Evolutionary conservation across 106 monocot genomes (phyloP).

Genomic region (Phalaenopsis aphrodite): DNA sequence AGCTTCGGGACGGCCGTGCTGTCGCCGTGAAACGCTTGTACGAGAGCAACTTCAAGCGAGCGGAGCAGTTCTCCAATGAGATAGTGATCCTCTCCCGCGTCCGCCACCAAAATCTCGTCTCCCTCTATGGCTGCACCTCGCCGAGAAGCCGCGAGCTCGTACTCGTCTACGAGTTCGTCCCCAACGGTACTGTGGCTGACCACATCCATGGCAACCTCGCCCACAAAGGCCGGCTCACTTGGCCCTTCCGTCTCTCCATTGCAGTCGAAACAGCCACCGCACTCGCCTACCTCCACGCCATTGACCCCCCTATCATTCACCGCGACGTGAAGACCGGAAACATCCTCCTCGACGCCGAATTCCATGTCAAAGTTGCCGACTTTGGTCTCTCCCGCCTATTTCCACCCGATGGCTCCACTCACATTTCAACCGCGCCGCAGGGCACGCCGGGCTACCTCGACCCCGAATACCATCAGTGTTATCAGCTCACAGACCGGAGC

Average conservation of each 20-base stretch:
- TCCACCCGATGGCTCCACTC: constrained; percentile 17
- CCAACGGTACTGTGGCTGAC: constrained; percentile 17
- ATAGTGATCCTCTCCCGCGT: constrained; percentile 29
- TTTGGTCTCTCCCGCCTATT: constrained; percentile 45
- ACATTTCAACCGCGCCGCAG: constrained; percentile 40
- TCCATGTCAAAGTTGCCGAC: constrained; percentile 41
- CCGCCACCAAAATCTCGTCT: constrained; percentile 46
- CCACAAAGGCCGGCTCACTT: constrained; percentile 6
- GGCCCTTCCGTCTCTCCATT: constrained; percentile 32
- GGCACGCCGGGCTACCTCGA: constrained; percentile 58
- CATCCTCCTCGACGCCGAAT: constrained; percentile 32
- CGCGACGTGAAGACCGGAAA: constrained; percentile 54
- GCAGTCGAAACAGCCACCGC: constrained; percentile 36
- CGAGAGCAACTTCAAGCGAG: constrained; percentile 35
- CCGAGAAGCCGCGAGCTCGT: constrained; percentile 26
- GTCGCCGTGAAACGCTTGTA: constrained; percentile 53
- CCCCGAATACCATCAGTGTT: constrained; percentile 45
- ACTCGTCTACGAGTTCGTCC: constrained; percentile 20
- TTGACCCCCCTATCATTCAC: constrained; percentile 44
- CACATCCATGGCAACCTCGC: constrained; percentile 22
- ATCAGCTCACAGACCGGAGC: constrained; percentile 47
- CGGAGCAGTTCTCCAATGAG: constrained; percentile 36
- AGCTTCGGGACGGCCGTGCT: constrained; percentile 32
- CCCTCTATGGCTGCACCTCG: constrained; percentile 48
- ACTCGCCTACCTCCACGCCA: constrained; percentile 39